Evolutionary conservation across 2,329 filamentous ascomycete genomes (phyloP).

Genomic region (Cladosporium halotolerans): DNA sequence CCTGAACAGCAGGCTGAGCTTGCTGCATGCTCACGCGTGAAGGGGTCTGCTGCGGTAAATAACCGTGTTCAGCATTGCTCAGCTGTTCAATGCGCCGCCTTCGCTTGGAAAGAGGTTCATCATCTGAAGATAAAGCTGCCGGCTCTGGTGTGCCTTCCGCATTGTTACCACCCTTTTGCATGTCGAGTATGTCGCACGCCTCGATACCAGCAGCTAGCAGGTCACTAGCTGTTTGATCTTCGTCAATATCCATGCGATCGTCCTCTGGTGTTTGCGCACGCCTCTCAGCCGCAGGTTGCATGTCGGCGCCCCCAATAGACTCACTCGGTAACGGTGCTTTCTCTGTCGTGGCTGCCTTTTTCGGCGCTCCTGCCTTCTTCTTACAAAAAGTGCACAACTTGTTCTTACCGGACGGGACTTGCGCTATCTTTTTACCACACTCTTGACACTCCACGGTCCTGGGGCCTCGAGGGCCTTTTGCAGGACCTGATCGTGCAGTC

Average conservation of each 20-base stretch:
- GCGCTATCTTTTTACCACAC: neutral
- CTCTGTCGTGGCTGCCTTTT: neutral
- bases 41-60: neutral
- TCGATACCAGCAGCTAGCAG: neutral
- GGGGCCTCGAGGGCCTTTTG: neutral
- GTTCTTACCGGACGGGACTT: neutral
- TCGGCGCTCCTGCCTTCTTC: neutral
- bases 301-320: neutral
- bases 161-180: no score
- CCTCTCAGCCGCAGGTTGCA: neutral
- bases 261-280: neutral
- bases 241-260: neutral
- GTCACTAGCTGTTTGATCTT: neutral
- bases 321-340: no score
- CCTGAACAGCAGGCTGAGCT: no score
- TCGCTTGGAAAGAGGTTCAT: neutral
- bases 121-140: neutral
- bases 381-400: slow-evolving; percentile 2
- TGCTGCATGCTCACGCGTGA: neutral
- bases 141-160: no score
- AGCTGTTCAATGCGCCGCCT: neutral
- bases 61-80: neutral
- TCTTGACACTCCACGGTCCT: neutral
- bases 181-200: no score
- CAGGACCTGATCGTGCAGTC: no score